Percentiles rank a stretch among this genome's conserved stretches.
phyloP scores from a whole-genome alignment of 305 asterid genomes.

The Rubia balearica region DNA sequence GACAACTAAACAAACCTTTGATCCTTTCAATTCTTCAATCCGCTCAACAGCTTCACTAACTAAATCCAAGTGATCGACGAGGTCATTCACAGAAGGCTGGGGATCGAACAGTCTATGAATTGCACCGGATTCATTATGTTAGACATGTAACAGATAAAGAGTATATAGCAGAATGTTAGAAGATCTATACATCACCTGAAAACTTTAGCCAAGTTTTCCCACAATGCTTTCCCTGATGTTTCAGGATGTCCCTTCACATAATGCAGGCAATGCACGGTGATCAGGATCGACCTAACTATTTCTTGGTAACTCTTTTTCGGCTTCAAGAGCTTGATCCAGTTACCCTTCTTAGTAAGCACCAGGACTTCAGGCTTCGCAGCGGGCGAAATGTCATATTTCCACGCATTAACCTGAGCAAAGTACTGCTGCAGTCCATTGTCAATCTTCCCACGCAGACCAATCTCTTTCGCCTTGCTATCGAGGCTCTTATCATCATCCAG shows the following conservation, averaged over 20 bases:
- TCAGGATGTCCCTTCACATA: constrained; percentile 53
- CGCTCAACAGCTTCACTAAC: constrained; percentile 55
- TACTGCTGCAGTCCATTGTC: constrained; percentile 66
- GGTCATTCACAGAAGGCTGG: constrained; percentile 67
- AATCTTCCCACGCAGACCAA: constrained; percentile 50
- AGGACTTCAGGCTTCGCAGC: constrained; percentile 52
- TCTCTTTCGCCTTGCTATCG: constrained; percentile 28
- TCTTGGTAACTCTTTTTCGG: constrained; percentile 52
- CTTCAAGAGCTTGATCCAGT: constrained; percentile 78
- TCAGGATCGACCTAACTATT: constrained; percentile 45
- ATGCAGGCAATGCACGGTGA: constrained; percentile 57
- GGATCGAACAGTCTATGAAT: constrained; percentile 48
- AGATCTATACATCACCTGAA: constrained; percentile 52
- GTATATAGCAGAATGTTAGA: constrained; percentile 8
- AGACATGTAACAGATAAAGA: not conserved
- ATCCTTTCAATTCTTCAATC: constrained; percentile 47
- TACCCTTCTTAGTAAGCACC: constrained; percentile 48
- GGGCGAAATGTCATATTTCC: constrained; percentile 58
- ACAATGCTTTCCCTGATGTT: constrained; percentile 47
- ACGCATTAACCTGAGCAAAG: constrained; percentile 53
- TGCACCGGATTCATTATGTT: constrained; percentile 15
- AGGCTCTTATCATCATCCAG: constrained; percentile 33
- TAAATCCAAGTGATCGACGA: constrained; percentile 45
- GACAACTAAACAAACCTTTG: constrained; percentile 47
- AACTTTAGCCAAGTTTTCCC: constrained; percentile 60